phyloP scores from a whole-genome alignment of 2,329 filamentous ascomycete genomes.

The Harringtonia aguacate region DNA sequence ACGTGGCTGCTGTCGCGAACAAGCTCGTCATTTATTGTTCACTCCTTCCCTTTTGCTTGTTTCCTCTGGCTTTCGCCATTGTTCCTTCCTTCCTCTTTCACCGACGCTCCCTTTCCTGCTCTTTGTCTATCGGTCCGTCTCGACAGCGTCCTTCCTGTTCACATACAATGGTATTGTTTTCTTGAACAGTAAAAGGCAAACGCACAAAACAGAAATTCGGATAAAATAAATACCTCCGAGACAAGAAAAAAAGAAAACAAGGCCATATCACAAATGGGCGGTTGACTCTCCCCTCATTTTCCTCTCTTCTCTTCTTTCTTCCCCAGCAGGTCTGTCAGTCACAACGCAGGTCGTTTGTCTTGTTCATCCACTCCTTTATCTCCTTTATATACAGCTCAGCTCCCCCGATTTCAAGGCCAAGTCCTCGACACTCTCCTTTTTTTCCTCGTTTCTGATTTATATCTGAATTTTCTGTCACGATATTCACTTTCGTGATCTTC shows the following conservation, averaged over 20 bases:
- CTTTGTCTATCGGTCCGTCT: background rate
- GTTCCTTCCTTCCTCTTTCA: too few relatives aligned
- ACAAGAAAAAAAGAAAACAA: background rate
- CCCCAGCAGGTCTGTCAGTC: background rate
- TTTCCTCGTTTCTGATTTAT: background rate
- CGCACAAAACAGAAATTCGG: background rate
- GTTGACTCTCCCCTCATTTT: background rate
- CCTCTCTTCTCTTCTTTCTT: background rate
- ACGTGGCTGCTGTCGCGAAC: too few relatives aligned
- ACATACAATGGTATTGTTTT: background rate
- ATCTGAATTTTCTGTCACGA: too few relatives aligned
- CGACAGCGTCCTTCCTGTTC: background rate
- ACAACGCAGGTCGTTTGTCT: background rate
- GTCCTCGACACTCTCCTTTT: background rate
- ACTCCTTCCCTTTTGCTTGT: too few relatives aligned
- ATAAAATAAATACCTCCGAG: background rate
- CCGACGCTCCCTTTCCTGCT: background rate
- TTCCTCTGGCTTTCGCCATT: too few relatives aligned
- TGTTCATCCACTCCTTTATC: background rate
- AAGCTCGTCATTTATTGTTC: too few relatives aligned
- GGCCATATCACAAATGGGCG: background rate
- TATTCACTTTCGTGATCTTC: too few relatives aligned
- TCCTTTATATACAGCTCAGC: background rate
- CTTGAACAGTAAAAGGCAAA: background rate
- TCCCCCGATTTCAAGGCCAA: background rate